Percentiles rank a stretch among this genome's conserved stretches.
Evolutionary conservation across 164 flowering plant species (phyloP).

Genomic region (Stephania yunnanensis): DNA sequence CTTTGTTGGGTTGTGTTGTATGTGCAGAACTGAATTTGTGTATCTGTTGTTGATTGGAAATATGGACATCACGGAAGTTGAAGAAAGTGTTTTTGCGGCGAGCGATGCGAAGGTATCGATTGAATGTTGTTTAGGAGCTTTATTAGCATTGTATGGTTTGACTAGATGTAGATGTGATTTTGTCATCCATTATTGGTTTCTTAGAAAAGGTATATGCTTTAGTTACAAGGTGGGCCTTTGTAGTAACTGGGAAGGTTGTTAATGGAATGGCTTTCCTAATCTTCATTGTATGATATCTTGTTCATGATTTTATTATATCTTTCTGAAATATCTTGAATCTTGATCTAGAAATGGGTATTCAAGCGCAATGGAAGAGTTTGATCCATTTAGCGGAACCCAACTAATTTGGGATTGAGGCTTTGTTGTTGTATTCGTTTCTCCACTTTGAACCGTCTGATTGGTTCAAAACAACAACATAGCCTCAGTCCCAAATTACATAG

Average conservation of each 20-base stretch:
- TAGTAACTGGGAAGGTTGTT: neutral
- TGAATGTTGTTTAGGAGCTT: neutral
- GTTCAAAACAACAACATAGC: no score
- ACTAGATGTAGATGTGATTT: neutral
- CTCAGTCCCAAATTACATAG: no score
- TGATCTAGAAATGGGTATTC: neutral
- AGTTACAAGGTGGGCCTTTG: neutral
- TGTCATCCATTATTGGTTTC: neutral
- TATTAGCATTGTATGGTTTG: neutral
- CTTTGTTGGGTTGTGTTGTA: neutral
- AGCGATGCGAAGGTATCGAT: constrained; percentile 85
- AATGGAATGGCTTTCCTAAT: neutral
- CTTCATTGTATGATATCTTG: neutral
- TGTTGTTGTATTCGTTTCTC: neutral
- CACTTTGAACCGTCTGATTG: no score
- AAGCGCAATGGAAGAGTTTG: no score
- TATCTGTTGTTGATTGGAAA: constrained; percentile 16
- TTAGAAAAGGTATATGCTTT: neutral
- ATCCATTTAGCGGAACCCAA: no score
- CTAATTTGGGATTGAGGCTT: no score
- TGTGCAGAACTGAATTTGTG: neutral
- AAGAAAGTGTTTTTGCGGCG: constrained; percentile 69
- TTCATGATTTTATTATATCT: neutral
- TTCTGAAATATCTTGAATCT: neutral
- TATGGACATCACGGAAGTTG: constrained; percentile 81